These are phyloP conservation scores for Euphorbia lathyris DNA, from an alignment of 345 rosid species.

Conservation along the genomic window DNA sequence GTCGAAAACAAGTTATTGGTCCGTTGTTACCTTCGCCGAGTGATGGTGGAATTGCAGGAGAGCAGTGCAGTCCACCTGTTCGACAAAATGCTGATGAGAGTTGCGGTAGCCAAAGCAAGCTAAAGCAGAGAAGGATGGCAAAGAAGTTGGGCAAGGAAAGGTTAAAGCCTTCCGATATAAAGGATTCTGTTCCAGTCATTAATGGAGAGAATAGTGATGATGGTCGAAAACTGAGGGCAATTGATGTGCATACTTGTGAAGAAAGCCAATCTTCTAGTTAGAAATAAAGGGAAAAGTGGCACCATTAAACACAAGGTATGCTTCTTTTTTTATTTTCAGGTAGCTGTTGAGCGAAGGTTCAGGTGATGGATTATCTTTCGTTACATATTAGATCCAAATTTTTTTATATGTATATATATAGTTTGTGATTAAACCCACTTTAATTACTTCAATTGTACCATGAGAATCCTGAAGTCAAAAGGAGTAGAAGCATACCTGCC, in stretches of 20 bases:
- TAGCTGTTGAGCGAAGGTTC: too few species aligned
- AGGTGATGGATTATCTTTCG: too few species aligned
- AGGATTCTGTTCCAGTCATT: slow-evolving; percentile 5
- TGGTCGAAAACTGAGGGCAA: too few species aligned
- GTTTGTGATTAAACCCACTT: too few species aligned
- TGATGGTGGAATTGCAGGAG: slow-evolving; percentile 8
- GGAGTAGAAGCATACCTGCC: too few species aligned
- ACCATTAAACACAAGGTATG: too few species aligned
- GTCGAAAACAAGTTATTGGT: slow-evolving; percentile 52
- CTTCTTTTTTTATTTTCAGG: too few species aligned
- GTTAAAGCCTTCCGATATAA: slow-evolving; percentile 10
- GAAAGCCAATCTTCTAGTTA: neutral
- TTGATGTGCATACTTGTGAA: neutral
- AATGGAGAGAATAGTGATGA: neutral
- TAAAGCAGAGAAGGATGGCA: slow-evolving; percentile 52
- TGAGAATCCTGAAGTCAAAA: too few species aligned
- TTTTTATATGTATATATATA: too few species aligned
- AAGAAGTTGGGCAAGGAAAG: slow-evolving; percentile 47
- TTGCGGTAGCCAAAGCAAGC: slow-evolving; percentile 29
- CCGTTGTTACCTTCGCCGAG: slow-evolving; percentile 46
- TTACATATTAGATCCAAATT: too few species aligned
- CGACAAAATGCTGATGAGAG: slow-evolving; percentile 42
- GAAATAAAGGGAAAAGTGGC: too few species aligned
- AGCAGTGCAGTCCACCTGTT: slow-evolving; percentile 33
- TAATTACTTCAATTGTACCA: too few species aligned